phyloP scores from a whole-genome alignment of 2,329 filamentous ascomycete genomes.

The Rhinocladiella similis region DNA sequence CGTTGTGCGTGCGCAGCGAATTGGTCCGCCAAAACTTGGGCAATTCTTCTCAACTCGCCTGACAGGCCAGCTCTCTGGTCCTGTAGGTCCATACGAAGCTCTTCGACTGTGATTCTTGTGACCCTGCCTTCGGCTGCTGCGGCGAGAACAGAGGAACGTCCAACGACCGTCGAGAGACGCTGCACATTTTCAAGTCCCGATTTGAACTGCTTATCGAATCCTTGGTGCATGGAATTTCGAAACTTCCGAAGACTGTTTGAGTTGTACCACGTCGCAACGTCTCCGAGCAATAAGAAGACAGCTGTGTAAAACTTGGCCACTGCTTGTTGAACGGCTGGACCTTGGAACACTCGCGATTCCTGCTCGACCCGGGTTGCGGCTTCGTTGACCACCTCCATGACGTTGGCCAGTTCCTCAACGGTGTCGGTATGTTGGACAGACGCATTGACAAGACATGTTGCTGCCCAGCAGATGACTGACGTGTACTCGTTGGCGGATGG shows the following conservation, averaged over 20 bases:
- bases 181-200: conserved; percentile 1
- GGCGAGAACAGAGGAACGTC: not conserved
- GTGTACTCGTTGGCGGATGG: not conserved
- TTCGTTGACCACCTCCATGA: conserved; percentile 5
- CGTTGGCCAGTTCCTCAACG: not conserved
- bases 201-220: conserved; percentile 1
- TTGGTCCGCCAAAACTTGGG: not conserved
- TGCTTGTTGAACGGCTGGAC: not conserved
- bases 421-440: conserved; percentile 2
- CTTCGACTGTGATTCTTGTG: not conserved
- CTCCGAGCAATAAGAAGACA: conserved; percentile 3
- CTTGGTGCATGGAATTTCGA: not conserved
- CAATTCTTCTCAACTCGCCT: not conserved
- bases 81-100: not conserved
- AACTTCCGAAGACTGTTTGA: conserved; percentile 1
- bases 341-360: not conserved
- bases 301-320: conserved; percentile 3
- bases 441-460: not conserved
- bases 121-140: not conserved
- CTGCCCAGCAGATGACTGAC: conserved; percentile 1
- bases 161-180: not conserved
- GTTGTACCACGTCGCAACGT: conserved; percentile 2
- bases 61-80: not conserved
- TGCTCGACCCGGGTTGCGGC: not conserved
- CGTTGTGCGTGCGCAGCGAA: not conserved